A percentile compares a stretch with the other conserved stretches of the same genome.
Evolutionary conservation across 257 asterid species (phyloP).

Genomic region (Salvia rosmarinus): DNA sequence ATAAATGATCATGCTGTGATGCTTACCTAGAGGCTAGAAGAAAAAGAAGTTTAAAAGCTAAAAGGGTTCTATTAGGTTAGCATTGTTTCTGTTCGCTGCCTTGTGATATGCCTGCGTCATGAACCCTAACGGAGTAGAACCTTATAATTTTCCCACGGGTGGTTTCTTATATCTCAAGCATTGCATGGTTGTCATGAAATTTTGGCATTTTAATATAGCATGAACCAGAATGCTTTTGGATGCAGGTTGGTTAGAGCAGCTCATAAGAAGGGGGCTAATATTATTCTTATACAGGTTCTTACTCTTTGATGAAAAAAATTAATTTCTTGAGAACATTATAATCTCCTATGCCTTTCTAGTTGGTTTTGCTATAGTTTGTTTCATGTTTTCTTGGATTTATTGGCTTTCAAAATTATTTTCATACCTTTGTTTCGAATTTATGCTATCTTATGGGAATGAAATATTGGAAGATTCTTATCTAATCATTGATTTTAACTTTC

Average conservation of each 20-base stretch:
- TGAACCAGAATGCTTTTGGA: constrained; percentile 20
- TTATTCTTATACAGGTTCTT: constrained; percentile 88
- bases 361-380: constrained; percentile 1
- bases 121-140: neutral
- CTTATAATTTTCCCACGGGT: neutral
- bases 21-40: neutral
- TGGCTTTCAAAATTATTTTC: neutral
- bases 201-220: constrained; percentile 4
- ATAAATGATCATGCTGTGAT: neutral
- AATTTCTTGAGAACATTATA: constrained; percentile 15
- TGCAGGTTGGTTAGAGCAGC: constrained; percentile 93
- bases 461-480: neutral
- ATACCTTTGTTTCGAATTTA: neutral
- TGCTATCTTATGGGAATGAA: neutral
- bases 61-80: neutral
- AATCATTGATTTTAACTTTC: neutral
- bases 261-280: constrained; percentile 83
- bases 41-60: constrained; percentile 5
- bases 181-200: neutral
- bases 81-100: neutral
- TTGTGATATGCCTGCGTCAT: constrained; percentile 8
- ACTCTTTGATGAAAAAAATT: constrained; percentile 16
- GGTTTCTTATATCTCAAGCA: neutral
- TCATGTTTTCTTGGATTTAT: neutral
- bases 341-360: neutral